These are phyloP conservation scores for Ganoderma resinaceum DNA, from an alignment of 1,284 basidiomycete species.

Conservation along the genomic window DNA sequence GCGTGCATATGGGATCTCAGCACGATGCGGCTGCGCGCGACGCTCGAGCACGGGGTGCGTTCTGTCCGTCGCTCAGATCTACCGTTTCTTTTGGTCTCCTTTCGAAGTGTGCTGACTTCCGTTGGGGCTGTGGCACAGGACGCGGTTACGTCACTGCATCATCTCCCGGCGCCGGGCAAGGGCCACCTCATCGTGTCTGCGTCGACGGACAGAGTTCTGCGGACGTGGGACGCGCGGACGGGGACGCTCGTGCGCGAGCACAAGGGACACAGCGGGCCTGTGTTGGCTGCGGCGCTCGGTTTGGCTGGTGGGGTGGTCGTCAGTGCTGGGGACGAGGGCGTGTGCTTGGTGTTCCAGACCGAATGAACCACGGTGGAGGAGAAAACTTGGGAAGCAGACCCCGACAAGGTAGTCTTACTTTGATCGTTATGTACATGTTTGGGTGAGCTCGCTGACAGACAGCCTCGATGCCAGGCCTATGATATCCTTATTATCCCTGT, in stretches of 20 bases:
- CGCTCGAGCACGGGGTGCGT: constrained; percentile 81
- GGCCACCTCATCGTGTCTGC: constrained; percentile 82
- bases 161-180: constrained; percentile 71
- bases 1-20: constrained; percentile 94
- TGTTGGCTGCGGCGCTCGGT: constrained; percentile 82
- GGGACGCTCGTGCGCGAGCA: constrained; percentile 83
- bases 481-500: constrained; percentile 1
- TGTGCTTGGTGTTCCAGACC: constrained; percentile 81
- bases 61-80: constrained; percentile 8
- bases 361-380: constrained; percentile 41
- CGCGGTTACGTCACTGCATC: constrained; percentile 83
- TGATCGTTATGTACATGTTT: background rate
- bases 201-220: constrained; percentile 86
- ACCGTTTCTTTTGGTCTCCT: too few species aligned
- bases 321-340: constrained; percentile 88
- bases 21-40: constrained; percentile 83
- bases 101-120: background rate
- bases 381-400: background rate
- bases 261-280: constrained; percentile 84
- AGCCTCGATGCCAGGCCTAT: background rate
- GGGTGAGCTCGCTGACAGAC: background rate
- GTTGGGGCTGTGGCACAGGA: constrained; percentile 68
- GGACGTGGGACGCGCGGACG: constrained; percentile 93
- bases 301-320: constrained; percentile 72
- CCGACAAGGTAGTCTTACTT: background rate